Evolutionary conservation across 768 basidiomycete genomes (phyloP).

Genomic region (Macrolepiota fuliginosa): DNA sequence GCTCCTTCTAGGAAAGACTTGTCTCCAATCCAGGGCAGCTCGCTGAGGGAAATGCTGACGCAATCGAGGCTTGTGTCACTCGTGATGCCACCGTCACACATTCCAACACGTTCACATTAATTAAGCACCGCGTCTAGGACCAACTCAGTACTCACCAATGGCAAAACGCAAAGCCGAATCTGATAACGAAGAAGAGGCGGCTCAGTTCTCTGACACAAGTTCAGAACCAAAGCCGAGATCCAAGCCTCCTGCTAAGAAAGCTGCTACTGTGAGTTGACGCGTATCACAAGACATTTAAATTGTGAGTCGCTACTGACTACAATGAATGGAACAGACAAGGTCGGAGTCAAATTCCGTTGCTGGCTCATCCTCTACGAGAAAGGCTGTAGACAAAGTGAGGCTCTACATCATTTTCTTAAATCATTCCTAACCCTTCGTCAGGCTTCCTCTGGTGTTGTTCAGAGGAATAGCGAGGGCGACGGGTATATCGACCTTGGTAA

Average conservation of each 20-base stretch:
- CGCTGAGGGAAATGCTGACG: conserved; percentile 29
- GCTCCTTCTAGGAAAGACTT: conserved; percentile 2
- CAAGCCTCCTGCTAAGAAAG: conserved; percentile 16
- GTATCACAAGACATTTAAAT: not conserved
- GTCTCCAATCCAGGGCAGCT: conserved; percentile 12
- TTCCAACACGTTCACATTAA: not conserved
- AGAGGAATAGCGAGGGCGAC: conserved; percentile 35
- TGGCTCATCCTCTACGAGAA: not conserved
- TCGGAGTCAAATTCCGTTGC: not conserved
- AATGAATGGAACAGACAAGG: not conserved
- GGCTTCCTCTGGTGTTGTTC: conserved; percentile 21
- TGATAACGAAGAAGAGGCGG: conserved; percentile 16
- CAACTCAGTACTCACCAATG: conserved; percentile 16
- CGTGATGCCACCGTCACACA: conserved; percentile 19
- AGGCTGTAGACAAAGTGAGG: not conserved
- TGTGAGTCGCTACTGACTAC: not conserved
- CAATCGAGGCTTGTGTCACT: conserved; percentile 21
- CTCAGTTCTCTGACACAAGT: conserved; percentile 4
- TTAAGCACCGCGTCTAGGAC: not conserved
- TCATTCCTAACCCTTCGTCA: not conserved
- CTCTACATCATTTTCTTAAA: not conserved
- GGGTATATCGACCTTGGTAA: conserved; percentile 72
- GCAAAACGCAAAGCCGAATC: conserved; percentile 24
- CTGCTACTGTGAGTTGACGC: not conserved
- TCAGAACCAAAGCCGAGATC: conserved; percentile 8